phyloP scores from a whole-genome alignment of 148 eudicot genomes.

The Nepenthes gracilis region DNA sequence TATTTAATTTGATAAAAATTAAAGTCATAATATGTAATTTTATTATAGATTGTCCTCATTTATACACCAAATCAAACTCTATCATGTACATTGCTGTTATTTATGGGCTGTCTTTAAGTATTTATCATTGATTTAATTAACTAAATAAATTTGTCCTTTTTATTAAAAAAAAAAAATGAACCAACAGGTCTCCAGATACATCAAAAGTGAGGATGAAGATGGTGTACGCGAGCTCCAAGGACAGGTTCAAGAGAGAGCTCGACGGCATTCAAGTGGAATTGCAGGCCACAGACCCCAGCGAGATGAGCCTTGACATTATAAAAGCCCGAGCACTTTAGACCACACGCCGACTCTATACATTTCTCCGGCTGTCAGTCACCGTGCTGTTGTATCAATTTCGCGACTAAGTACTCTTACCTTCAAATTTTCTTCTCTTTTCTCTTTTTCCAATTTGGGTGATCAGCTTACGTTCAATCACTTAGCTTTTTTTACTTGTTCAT shows the following conservation, averaged over 20 bases:
- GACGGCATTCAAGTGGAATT: conserved; percentile 83
- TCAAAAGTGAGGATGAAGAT: conserved; percentile 86
- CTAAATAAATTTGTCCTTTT: too few relatives aligned
- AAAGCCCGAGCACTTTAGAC: conserved; percentile 46
- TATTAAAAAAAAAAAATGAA: too few relatives aligned
- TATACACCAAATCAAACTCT: too few relatives aligned
- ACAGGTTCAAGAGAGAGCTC: conserved; percentile 79
- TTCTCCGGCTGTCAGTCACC: neutral
- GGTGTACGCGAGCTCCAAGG: conserved; percentile 93
- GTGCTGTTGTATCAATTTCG: neutral
- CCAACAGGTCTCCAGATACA: conserved; percentile 61
- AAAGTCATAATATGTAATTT: too few relatives aligned
- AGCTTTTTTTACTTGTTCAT: too few relatives aligned
- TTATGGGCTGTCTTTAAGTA: too few relatives aligned
- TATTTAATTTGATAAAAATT: too few relatives aligned
- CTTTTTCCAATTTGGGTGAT: neutral
- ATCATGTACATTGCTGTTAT: too few relatives aligned
- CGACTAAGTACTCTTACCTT: neutral
- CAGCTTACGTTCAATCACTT: neutral
- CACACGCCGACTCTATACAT: neutral
- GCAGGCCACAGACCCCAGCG: conserved; percentile 86
- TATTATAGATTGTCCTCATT: too few relatives aligned
- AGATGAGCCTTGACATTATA: conserved; percentile 75
- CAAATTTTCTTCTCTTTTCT: neutral
- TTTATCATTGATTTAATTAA: too few relatives aligned